These are phyloP conservation scores for Pochonia chlamydosporia DNA, from an alignment of 2,329 filamentous ascomycete species.

Conservation along the genomic window DNA sequence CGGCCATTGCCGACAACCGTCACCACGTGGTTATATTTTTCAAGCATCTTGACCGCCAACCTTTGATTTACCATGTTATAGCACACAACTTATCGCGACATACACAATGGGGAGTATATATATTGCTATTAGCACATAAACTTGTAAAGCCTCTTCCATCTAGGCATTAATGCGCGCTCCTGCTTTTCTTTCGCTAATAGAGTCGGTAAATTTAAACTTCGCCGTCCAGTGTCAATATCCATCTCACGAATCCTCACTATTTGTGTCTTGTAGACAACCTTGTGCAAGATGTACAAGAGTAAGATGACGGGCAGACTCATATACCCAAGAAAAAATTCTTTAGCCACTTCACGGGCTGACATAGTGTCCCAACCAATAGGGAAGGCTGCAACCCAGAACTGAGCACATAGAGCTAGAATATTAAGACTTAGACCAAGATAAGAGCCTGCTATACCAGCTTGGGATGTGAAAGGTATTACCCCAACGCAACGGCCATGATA, in stretches of 20 bases:
- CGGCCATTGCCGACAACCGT: slow-evolving; percentile 92
- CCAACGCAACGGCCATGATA: slow-evolving; percentile 61
- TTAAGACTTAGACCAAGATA: slow-evolving; percentile 77
- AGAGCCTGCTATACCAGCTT: slow-evolving; percentile 73
- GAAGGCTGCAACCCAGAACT: slow-evolving; percentile 83
- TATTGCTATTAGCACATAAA: slow-evolving; percentile 64
- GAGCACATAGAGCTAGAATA: slow-evolving; percentile 66
- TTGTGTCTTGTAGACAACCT: slow-evolving; percentile 64
- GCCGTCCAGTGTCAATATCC: slow-evolving; percentile 79
- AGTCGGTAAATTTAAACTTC: slow-evolving; percentile 76
- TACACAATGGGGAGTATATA: too few species aligned
- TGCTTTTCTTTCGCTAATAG: slow-evolving; percentile 74
- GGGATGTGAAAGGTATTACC: slow-evolving; percentile 76
- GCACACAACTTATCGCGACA: too few species aligned
- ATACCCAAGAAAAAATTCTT: slow-evolving; percentile 69
- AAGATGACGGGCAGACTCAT: slow-evolving; percentile 64
- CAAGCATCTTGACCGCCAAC: slow-evolving; percentile 90
- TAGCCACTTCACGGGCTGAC: slow-evolving; percentile 40
- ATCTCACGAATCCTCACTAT: slow-evolving; percentile 67
- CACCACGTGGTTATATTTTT: slow-evolving; percentile 90
- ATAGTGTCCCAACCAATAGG: slow-evolving; percentile 55
- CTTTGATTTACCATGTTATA: slow-evolving; percentile 97
- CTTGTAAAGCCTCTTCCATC: slow-evolving; percentile 72
- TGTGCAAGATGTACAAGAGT: slow-evolving; percentile 69
- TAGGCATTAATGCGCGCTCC: slow-evolving; percentile 66